These are phyloP conservation scores for Quercus aquifolioides DNA, from an alignment of 306 rosid genomes.

Conservation along the genomic window DNA sequence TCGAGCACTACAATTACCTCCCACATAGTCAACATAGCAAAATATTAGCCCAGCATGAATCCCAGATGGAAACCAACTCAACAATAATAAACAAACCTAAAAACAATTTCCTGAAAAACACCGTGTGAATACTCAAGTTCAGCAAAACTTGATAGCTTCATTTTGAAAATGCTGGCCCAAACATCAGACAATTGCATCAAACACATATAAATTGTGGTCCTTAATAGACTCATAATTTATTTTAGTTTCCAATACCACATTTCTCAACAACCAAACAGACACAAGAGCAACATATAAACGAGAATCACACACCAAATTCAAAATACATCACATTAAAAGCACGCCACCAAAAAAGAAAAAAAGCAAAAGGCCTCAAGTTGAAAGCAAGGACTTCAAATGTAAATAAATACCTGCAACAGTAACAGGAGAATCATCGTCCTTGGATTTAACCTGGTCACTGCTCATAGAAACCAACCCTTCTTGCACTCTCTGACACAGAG, in stretches of 20 bases:
- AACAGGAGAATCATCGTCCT: constrained; percentile 93
- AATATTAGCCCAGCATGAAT: no score
- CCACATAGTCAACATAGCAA: no score
- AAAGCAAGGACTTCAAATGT: neutral
- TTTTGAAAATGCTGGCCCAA: no score
- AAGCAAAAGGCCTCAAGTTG: neutral
- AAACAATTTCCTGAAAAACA: no score
- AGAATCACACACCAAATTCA: constrained; percentile 5
- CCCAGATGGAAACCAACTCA: no score
- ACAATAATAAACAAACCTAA: no score
- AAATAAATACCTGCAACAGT: constrained; percentile 87
- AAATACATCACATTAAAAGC: neutral
- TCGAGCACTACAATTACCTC: neutral
- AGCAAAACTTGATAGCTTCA: no score
- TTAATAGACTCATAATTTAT: neutral
- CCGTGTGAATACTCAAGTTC: no score
- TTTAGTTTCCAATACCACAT: neutral
- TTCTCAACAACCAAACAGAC: neutral
- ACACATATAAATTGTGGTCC: neutral
- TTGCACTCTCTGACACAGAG: constrained; percentile 77
- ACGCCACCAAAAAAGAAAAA: neutral
- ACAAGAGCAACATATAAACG: neutral
- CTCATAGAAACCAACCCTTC: constrained; percentile 41
- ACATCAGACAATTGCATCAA: no score
- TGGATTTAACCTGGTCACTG: constrained; percentile 49